These are phyloP conservation scores for Parastagonospora nodorum DNA, from an alignment of 2,329 filamentous ascomycete genomes.

Conservation along the genomic window DNA sequence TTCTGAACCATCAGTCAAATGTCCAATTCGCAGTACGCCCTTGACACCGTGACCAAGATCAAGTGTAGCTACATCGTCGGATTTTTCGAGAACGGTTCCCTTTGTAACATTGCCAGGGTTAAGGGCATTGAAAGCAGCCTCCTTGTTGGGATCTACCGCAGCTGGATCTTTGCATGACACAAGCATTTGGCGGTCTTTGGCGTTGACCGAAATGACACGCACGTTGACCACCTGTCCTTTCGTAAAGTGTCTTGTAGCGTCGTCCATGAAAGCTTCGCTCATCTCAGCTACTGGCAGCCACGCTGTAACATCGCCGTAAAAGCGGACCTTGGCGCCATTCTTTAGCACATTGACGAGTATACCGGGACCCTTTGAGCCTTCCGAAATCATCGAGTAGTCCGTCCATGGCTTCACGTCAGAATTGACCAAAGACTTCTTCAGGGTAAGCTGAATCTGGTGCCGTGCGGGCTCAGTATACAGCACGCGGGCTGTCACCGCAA, in stretches of 20 bases:
- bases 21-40: conserved; percentile 75
- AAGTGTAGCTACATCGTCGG: conserved; percentile 58
- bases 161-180: conserved; percentile 93
- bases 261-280: conserved; percentile 94
- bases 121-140: conserved; percentile 72
- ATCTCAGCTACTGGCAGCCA: conserved; percentile 95
- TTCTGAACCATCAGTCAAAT: conserved; percentile 82
- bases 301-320: conserved; percentile 81
- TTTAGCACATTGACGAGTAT: conserved; percentile 82
- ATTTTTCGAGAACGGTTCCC: conserved; percentile 65
- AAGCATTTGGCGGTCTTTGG: conserved; percentile 71
- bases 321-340: conserved; percentile 86
- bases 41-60: conserved; percentile 79
- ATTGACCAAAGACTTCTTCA: conserved; percentile 95
- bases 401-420: conserved; percentile 81
- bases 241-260: conserved; percentile 87
- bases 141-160: conserved; percentile 77
- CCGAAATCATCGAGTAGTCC: conserved; percentile 72
- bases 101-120: conserved; percentile 75
- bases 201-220: conserved; percentile 80
- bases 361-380: conserved; percentile 80
- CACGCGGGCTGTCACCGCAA: conserved; percentile 82
- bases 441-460: conserved; percentile 79
- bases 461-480: conserved; percentile 77
- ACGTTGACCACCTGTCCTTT: conserved; percentile 90